Percentiles rank a stretch among this genome's conserved stretches.
phyloP scores from a whole-genome alignment of 805 yeast genomes.

The Lipomyces orientalis region DNA sequence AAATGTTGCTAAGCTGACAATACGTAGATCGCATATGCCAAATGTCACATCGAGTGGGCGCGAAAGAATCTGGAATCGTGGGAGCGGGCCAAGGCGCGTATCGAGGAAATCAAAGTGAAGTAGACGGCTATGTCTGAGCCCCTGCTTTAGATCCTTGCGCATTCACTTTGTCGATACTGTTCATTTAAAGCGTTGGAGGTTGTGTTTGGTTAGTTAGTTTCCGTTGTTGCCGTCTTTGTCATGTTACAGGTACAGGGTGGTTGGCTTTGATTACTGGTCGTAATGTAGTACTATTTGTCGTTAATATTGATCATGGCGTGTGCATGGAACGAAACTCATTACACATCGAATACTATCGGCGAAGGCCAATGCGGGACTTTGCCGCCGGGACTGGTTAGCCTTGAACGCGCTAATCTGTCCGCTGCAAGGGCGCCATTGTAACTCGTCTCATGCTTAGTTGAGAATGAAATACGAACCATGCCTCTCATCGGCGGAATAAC shows the following conservation, averaged over 20 bases:
- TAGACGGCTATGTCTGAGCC: constrained; percentile 1
- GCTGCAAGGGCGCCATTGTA: too few species aligned
- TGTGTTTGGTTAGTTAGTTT: background rate
- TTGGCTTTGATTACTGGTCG: background rate
- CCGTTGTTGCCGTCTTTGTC: background rate
- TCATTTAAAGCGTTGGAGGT: background rate
- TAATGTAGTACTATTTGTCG: background rate
- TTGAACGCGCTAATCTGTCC: too few species aligned
- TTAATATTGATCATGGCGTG: too few species aligned
- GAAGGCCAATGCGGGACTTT: too few species aligned
- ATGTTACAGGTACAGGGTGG: background rate
- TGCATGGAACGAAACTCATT: too few species aligned
- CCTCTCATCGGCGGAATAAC: too few species aligned
- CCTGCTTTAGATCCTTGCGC: background rate
- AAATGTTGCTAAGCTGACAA: background rate
- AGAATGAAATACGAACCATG: too few species aligned
- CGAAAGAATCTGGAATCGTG: constrained; percentile 68
- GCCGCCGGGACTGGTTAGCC: too few species aligned
- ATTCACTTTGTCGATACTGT: background rate
- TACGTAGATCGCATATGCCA: constrained; percentile 52
- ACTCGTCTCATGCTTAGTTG: too few species aligned
- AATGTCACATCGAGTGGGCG: constrained; percentile 69
- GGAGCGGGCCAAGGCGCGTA: constrained; percentile 59
- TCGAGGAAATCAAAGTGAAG: constrained; percentile 36
- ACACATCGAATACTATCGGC: too few species aligned